phyloP scores from a whole-genome alignment of 2,329 filamentous ascomycete species.

The Corinectria fuckeliana region DNA sequence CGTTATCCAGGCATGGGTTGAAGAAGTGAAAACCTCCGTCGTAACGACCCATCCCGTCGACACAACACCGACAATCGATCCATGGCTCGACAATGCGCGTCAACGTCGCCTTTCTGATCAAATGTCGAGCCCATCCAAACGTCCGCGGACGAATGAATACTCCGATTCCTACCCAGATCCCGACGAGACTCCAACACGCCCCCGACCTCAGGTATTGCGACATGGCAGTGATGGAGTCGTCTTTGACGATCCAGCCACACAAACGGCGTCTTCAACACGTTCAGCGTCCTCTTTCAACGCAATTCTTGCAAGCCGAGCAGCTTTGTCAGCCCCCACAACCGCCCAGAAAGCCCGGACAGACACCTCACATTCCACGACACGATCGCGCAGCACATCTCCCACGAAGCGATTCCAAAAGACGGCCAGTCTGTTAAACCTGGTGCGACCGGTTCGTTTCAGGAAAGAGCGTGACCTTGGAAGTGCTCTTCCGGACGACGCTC shows the following conservation, averaged over 20 bases:
- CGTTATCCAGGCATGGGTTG: constrained; percentile 8
- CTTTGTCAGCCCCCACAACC: background rate
- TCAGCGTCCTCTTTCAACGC: background rate
- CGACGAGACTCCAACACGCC: background rate
- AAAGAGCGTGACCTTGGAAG: background rate
- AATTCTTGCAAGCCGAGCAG: background rate
- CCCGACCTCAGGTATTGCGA: background rate
- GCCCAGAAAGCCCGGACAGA: background rate
- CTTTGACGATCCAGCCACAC: background rate
- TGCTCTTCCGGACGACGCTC: background rate
- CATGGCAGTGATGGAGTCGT: background rate
- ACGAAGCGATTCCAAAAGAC: constrained; percentile 8
- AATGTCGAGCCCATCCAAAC: background rate
- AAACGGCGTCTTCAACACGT: background rate
- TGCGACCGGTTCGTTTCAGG: constrained; percentile 3
- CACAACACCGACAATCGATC: background rate
- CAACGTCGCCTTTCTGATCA: background rate
- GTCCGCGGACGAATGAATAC: background rate
- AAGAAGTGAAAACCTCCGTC: background rate
- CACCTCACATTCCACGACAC: background rate
- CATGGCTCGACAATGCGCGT: background rate
- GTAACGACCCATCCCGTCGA: background rate
- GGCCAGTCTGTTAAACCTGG: background rate
- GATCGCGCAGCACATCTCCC: constrained; percentile 1
- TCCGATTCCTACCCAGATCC: background rate